Evolutionary conservation across 768 basidiomycete species (phyloP), one percentile per base, ranked within the genome.

Genomic region (Mycena capillaripes): DNA sequence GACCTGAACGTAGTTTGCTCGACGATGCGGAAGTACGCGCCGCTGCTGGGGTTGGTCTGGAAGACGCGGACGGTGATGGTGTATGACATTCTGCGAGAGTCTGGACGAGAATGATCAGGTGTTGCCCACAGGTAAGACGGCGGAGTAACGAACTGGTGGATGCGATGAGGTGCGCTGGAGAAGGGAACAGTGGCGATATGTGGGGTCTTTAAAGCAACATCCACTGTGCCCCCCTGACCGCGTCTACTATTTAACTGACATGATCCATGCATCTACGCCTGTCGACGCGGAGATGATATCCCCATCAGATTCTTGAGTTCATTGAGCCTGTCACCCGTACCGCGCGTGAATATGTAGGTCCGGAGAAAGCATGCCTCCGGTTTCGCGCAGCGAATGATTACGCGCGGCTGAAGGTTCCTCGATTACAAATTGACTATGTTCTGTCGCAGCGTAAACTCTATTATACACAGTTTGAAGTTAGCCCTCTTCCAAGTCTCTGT

Each of bases 1-100:
- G 62, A 64, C 34, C 12, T 64, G 34, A 36, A 64, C 11, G 34
- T 38, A 38, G 62, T 64, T 38, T 64, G 62, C 34, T 64, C 62
- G 34, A 38, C 62, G 62, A 64, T 36, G 50, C 62, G 62, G 50
- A 64, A 64, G 62, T 38, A 64, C 62, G 34, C 42, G 62, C 34
- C 48, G 40, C 25, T 60, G 59, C 40, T 60, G 32, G 62, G 62
- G 62, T 53, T 64, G 48, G 62, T 64, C 62, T 64, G 62, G 62
- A 64, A 64, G 62, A 64, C 62, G 34, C 62, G 62, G 62, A 64
- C 62, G 62, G 62, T 64, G 36, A 64, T 64, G 48, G 32, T 64
- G 62, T 64, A 64, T 38, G 62, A 64, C 62, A 64, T 64, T 36
- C 62, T 61, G 40, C 11, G 29, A 46, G 27, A 46, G 59, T 58